Base-by-base conservation (phyloP, 768 basidiomycete genomes). In the Myochromella boudieri region DNA sequence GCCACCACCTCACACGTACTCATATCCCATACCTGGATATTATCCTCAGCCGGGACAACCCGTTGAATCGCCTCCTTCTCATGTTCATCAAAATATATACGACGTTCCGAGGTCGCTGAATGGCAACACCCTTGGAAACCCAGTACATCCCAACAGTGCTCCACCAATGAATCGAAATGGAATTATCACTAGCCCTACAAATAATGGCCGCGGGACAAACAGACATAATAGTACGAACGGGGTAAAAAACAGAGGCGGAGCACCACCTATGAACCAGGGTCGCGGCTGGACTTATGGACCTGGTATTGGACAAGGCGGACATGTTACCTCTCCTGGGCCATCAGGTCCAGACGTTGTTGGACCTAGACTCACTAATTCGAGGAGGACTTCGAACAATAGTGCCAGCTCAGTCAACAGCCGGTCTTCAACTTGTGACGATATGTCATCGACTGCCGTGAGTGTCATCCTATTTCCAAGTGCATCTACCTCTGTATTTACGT, bases 361-460 rank as follows among this genome's bases (percentile, higher is more conserved):
- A 4, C 87, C 87, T 12, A 74, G 87, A 37, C 66, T 90, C 49
- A 85, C 67, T 47, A 68, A 70, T 28, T 69, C 71, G 52, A 71
- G 82, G 56, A 74, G 83, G 59, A 74, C 75, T 20, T 78, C 72
- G 18, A 75, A 75, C 44, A 78, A 73, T 53, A 71, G 73, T 52
- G 64, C 71, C 27, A 81, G 72, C 52, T 70, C 74, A 40, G 75
- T 78, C 22, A 71, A 77, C 44, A 77, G 83, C 54, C 80, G 85
- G 29, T 75, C 76, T 18, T 68, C 74, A 4, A 68, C 63, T 34
- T 78, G 80, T 40, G 90, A 92, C 61, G 90, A 92, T 53, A 82
- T 80, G 26, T 81, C 85, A 8, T 90, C 88, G 21, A 82, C 80
- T 41, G 76, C 87, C 45, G 90, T 91, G 64, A 77, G 89, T 79